A percentile compares a stretch with the other conserved stretches of the same genome.
These are phyloP conservation scores for Trametes villosa DNA, from an alignment of 768 basidiomycete genomes.

Conservation along the genomic window DNA sequence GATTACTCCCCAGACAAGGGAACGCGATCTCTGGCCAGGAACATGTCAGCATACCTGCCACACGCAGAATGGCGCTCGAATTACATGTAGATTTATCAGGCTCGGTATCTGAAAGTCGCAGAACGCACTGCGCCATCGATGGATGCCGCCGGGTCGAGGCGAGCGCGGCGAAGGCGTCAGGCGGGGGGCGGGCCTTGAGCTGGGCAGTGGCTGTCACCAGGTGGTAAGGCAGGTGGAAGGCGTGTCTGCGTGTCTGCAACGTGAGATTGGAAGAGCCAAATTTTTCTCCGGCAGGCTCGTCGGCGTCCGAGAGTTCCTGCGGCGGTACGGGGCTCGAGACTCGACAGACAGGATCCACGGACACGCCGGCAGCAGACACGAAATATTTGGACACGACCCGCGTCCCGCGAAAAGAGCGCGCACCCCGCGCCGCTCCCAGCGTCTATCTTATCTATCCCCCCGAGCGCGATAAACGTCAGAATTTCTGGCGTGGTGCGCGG, in stretches of 20 bases:
- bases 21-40: slow-evolving; percentile 14
- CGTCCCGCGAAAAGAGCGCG: not conserved
- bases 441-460: slow-evolving; percentile 13
- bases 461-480: not conserved
- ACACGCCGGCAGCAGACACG: not conserved
- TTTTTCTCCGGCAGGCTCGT: slow-evolving; percentile 10
- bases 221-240: slow-evolving; percentile 1
- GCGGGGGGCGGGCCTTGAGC: not conserved
- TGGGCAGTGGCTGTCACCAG: slow-evolving; percentile 4
- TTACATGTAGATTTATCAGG: slow-evolving; percentile 12
- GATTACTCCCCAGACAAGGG: slow-evolving; percentile 16
- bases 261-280: not conserved
- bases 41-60: slow-evolving; percentile 18
- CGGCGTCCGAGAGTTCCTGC: slow-evolving; percentile 10
- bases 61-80: not conserved
- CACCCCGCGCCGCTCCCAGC: not conserved
- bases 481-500: slow-evolving; percentile 7
- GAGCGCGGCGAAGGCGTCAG: not conserved
- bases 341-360: not conserved
- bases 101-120: slow-evolving; percentile 1
- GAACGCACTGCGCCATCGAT: slow-evolving; percentile 16
- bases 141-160: slow-evolving; percentile 4
- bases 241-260: slow-evolving; percentile 3
- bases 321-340: not conserved
- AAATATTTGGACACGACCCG: not conserved